Evolutionary conservation across 1,139 yeast genomes (phyloP), one percentile per base, ranked within the genome.

Genomic region (Schizosaccharomyces versatilis): DNA sequence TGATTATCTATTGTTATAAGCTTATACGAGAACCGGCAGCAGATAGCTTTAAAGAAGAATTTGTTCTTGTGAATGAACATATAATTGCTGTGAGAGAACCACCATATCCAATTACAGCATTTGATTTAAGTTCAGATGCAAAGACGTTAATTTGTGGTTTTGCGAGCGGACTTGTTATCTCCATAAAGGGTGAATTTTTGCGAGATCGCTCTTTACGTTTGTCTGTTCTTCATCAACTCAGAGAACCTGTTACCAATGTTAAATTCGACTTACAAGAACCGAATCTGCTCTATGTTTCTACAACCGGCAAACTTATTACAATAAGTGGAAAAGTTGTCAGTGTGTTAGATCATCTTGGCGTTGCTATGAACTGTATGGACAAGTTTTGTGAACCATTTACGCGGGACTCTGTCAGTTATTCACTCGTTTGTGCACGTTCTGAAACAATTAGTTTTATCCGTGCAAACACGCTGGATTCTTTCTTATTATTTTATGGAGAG

Each of bases 401-500:
- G 47, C 32, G 32, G 32, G 32, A 24, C 32, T 15, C 47, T 41
- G 19, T 24, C 19, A 15, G 24, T 17, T 24, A 17, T 41, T 41
- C 49, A 2, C 32, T 44, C 14, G 32, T 44, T 32, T 44, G 49
- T 12, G n/a, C 49, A 17, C 36, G 49, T 7, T 44, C 49, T 32
- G 32, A 24, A 5, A 24, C 32, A 24, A 5, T 24, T 5, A 24
- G 32, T 5, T 24, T 24, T 24, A 24, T 24, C 5, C 32, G 32
- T 24, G 32, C 32, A 5, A 24, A 24, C 32, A n/a, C 40, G 51
- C 36, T 41, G 49, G 32, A 24, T 24, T 14, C 42, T 32, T 15
- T 17, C 53, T 10, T 57, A 54, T 49, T 47, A 36, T 17, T 14
- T 47, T 19, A 32, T 38, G 53, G 41, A 1, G 53, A 38, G 12